These are phyloP conservation scores for Salvia sclarea DNA, from an alignment of 305 asterid genomes.

Conservation along the genomic window DNA sequence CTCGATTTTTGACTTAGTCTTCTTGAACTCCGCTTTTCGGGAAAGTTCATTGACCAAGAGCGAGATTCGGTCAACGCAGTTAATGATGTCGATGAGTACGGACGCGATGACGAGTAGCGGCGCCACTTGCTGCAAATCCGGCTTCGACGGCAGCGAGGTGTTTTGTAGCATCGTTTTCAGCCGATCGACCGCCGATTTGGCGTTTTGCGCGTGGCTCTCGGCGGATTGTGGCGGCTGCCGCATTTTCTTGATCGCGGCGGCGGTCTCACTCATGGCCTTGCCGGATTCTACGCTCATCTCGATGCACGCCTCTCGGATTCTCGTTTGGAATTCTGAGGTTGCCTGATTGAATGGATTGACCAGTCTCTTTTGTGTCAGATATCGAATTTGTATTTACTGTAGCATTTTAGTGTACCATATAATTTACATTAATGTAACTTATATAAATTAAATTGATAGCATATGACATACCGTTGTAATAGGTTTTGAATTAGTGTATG, in stretches of 20 bases:
- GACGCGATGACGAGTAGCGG: constrained; percentile 55
- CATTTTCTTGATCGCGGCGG: constrained; percentile 46
- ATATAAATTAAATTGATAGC: too few relatives aligned
- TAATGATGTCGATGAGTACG: constrained; percentile 52
- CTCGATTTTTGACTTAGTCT: constrained; percentile 1
- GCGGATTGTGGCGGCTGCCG: constrained; percentile 34
- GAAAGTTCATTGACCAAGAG: constrained; percentile 50
- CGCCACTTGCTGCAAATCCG: constrained; percentile 41
- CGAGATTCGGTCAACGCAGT: constrained; percentile 47
- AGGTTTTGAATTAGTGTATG: constrained; percentile 34
- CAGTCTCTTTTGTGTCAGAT: too few relatives aligned
- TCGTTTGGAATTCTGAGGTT: constrained; percentile 36
- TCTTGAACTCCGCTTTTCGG: constrained; percentile 43
- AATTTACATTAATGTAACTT: too few relatives aligned
- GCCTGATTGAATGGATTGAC: too few relatives aligned
- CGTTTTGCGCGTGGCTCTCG: constrained; percentile 32
- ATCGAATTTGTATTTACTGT: too few relatives aligned
- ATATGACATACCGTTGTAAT: too few relatives aligned
- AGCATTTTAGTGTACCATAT: too few relatives aligned
- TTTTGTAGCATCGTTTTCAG: constrained; percentile 38
- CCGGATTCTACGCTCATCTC: constrained; percentile 53
- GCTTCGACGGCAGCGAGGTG: constrained; percentile 23
- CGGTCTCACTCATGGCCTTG: constrained; percentile 45
- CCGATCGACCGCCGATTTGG: constrained; percentile 42
- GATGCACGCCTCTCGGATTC: constrained; percentile 43